Base-by-base conservation (phyloP, 208 protist species). In the Endotrypanum monterogeii region DNA sequence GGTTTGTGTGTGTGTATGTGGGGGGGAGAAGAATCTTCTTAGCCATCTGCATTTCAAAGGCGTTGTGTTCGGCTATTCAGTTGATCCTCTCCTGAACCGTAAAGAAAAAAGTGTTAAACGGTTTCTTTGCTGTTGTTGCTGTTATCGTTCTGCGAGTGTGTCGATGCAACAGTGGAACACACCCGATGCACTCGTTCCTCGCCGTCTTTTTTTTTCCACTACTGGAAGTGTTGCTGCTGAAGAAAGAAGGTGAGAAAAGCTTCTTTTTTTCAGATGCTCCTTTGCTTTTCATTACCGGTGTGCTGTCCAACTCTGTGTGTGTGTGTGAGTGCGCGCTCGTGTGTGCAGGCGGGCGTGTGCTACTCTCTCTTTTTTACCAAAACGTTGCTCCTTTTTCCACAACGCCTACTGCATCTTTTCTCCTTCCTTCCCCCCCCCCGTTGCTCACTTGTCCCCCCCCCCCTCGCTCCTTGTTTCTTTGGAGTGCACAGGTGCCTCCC, bases 311-410 rank as follows among this genome's bases (percentile, higher is more conserved):
- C 58, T 37, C 35, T 28, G 16, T 57, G 28, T 44, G 67, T 51
- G 50, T 58, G 28, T 71, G 66, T 39, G 66, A 58, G 65, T 41
- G 48, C 56, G 41, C 56, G 60, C 20, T 7, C 60, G 4, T 44
- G 28, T 35, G 28, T 66, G 60, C 35, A 11, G 30, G 60, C 23
- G 66, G 54, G 48, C 4, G 28, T 57, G 37, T 32, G 58, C 5
- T n/a, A 55, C 0, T 39, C 4, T 58, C 55, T 71, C 58, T 25
- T 51, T 50, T 39, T 46, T 71, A 9, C 14, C 41, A 48, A 48
- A 52, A 37, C 28, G 3, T 52, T 67, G 20, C 11, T 44, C 14
- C 32, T 48, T 5, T 39, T 32, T 28, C 57, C 51, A 32, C 18
- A 35, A 55, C 28, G 2, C 58, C 30, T 46, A 20, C 58, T 44